Base-by-base conservation (phyloP, 371 early-diverging fungal species). In the Rhizomucor miehei region DNA sequence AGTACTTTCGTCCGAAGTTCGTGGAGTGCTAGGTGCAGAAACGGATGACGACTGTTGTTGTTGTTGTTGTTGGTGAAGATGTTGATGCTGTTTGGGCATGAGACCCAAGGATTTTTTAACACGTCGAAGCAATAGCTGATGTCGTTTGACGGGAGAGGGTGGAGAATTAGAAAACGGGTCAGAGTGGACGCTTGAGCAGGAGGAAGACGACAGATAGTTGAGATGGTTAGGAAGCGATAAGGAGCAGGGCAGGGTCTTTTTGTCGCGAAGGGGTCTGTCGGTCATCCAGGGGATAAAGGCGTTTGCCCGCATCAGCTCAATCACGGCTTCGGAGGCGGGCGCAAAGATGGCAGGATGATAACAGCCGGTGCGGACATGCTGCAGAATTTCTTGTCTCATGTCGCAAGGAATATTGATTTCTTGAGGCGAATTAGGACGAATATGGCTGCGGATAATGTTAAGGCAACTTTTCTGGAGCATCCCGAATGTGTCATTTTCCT, bases 361-460 rank as follows among this genome's bases (percentile, higher is more conserved):
- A 14, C 66, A 51, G 0, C 53, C 54, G 17, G 59, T 45, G 2
- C 46, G 46, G 29, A 67, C 64, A 14, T 55, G 49, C n/a, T 67
- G 59, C 20, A 77, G 52, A 25, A 77, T 77, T 1, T 59, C 19
- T 34, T 69, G 65, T 43, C 77, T 59, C 66, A 77, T 77, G 24
- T 73, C 74, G 44, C 74, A 77, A 16, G 74, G 77, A 37, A 77
- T 77, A 45, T 77, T 77, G 56, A 77, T 77, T 49, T 77, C 77
- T 52, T 69, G 70, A n/a, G 71, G 62, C 19, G 77, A 66, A 44
- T 73, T 77, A 24, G 77, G 66, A 23, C 57, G 66, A 20, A 77
- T 64, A 45, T 69, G 64, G 5, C 54, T 63, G 39, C 53, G 35
- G 14, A 77, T 51, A 35, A 77, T 71, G 1, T 49, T 41, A 13